Base-by-base conservation (phyloP, 2,329 filamentous ascomycete genomes). In the Colletotrichum agaves region DNA sequence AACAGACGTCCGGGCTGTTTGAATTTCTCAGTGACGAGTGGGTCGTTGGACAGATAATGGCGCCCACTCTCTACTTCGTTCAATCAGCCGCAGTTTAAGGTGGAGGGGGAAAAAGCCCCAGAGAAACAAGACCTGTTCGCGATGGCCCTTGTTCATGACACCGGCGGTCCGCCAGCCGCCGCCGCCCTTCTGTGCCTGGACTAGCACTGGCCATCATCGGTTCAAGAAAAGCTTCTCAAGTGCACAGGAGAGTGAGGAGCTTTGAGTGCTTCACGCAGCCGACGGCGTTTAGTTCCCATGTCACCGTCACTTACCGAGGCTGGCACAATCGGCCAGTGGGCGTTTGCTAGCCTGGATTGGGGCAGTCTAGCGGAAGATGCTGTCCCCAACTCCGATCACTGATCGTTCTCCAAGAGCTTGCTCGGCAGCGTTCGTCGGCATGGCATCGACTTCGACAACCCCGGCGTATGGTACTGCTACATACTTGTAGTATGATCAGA, bases 261-360 rank as follows among this genome's bases (percentile, higher is more conserved):
- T n/a, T n/a, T n/a, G n/a, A 27, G 27, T 27, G 27, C 27, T 27
- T 27, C 27, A 27, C 27, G 27, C 27, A 27, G 1, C 61, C 46
- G 61, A 27, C 64, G 53, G 64, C 61, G 35, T 39, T 19, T 33
- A 44, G n/a, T n/a, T 35, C 55, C 46, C 52, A 39, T n/a, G 63
- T 37, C 19, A 37, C 63, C 63, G 44, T 63, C 58, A 19, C 59
- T 57, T 63, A 49, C 63, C 63, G 43, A 63, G 37, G 39, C 43
- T 44, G 37, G 27, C 59, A 63, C 19, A 37, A 19, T 44, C 37
- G 37, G 50, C 37, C 35, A 13, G 27, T 17, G 41, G 46, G 17
- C 17, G 23, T 37, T 5, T 58, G 52, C 63, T 41, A 67, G 31
- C 35, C 63, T 35, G 44, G n/a, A 39, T 63, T 50, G 19, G 3